Evolutionary conservation across 1,139 yeast species (phyloP).

Genomic region (Suhomyces maxii): DNA sequence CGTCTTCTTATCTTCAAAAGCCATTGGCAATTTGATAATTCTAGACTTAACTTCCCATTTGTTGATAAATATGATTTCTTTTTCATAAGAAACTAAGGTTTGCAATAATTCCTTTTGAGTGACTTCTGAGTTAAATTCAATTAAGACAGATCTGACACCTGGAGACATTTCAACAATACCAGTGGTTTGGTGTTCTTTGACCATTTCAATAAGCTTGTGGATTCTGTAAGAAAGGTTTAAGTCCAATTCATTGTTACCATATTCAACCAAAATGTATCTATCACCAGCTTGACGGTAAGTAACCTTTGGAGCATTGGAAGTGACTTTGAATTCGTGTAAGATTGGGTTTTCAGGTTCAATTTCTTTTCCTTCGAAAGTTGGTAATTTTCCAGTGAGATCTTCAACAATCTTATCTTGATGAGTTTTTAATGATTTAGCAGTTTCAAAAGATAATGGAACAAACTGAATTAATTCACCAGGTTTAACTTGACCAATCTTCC

Average conservation of each 20-base stretch:
- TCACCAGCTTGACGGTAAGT: conserved; percentile 97
- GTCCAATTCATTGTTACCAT: conserved; percentile 86
- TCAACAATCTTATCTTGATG: conserved; percentile 59
- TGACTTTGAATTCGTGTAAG: conserved; percentile 48
- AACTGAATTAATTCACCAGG: conserved; percentile 88
- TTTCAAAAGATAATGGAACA: conserved; percentile 68
- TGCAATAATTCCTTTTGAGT: conserved; percentile 62
- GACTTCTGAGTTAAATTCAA: conserved; percentile 72
- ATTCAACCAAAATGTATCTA: conserved; percentile 84
- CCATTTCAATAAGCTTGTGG: conserved; percentile 75
- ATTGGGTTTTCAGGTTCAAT: conserved; percentile 61
- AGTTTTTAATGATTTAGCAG: conserved; percentile 63
- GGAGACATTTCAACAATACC: conserved; percentile 96
- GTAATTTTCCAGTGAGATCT: conserved; percentile 41
- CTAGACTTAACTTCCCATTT: conserved; percentile 87
- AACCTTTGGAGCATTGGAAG: conserved; percentile 63
- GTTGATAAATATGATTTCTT: conserved; percentile 67
- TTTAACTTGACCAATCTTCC: conserved; percentile 97
- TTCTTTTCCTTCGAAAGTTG: conserved; percentile 32
- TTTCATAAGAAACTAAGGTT: conserved; percentile 70
- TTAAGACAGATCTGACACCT: conserved; percentile 91
- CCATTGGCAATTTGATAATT: conserved; percentile 86
- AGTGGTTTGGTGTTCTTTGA: conserved; percentile 57
- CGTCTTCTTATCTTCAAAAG: conserved; percentile 89
- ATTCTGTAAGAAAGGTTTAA: conserved; percentile 83